Evolutionary conservation across 2,329 filamentous ascomycete species (phyloP).

Genomic region (Trichoderma atrobrunneum): DNA sequence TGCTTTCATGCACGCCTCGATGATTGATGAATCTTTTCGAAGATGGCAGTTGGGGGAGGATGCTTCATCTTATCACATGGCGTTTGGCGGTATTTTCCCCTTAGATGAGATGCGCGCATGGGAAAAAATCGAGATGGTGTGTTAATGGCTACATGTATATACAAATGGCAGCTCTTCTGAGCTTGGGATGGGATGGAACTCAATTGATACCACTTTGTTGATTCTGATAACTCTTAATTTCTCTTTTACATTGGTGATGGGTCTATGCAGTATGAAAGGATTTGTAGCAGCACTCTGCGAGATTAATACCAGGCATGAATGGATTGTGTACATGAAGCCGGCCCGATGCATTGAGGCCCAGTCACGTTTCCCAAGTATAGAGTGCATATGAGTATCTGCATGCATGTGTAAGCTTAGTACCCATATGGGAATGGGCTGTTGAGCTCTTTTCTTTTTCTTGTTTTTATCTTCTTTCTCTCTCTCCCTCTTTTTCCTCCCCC

Average conservation of each 20-base stretch:
- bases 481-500: neutral
- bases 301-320: neutral
- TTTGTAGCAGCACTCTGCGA: neutral
- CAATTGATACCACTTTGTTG: conserved; percentile 22
- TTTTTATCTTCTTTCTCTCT: neutral
- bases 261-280: neutral
- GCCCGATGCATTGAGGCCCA: neutral
- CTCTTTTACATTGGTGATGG: neutral
- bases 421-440: neutral
- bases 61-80: conserved; percentile 2
- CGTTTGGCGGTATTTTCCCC: conserved; percentile 6
- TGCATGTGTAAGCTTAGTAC: neutral
- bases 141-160: conserved; percentile 13
- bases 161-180: neutral
- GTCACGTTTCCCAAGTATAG: neutral
- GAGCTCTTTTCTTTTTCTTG: neutral
- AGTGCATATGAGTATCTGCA: neutral
- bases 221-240: neutral
- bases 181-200: conserved; percentile 10
- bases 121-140: neutral
- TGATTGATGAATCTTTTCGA: neutral
- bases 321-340: neutral
- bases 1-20: neutral
- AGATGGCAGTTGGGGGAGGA: neutral
- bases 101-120: conserved; percentile 4